Percentiles rank a stretch among this genome's conserved stretches.
Evolutionary conservation across 805 yeast genomes (phyloP).

Genomic region (Candida pseudofarinosa): DNA sequence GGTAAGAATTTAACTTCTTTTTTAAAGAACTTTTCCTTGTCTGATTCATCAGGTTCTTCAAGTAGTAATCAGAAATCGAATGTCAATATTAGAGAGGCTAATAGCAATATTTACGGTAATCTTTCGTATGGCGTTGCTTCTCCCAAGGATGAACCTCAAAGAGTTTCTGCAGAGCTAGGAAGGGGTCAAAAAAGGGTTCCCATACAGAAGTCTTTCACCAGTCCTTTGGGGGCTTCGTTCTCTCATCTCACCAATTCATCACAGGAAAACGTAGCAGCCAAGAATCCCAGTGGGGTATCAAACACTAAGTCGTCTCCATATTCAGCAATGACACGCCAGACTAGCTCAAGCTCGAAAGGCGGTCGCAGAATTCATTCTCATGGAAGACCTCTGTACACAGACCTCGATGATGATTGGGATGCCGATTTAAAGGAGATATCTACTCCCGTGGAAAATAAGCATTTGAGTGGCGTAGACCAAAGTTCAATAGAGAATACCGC

Average conservation of each 20-base stretch:
- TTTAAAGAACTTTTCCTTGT: slow-evolving; percentile 41
- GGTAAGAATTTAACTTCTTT: slow-evolving; percentile 56
- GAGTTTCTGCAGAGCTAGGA: slow-evolving; percentile 1
- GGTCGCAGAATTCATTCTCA: slow-evolving; percentile 12
- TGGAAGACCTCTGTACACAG: slow-evolving; percentile 46
- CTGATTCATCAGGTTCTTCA: slow-evolving; percentile 20
- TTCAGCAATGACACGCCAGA: slow-evolving; percentile 3
- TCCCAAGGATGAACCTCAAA: slow-evolving; percentile 4
- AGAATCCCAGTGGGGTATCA: not conserved
- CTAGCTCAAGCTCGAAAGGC: slow-evolving; percentile 6
- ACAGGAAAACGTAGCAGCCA: not conserved
- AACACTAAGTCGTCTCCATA: slow-evolving; percentile 1
- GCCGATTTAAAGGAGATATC: slow-evolving; percentile 51
- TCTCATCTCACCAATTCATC: slow-evolving; percentile 9
- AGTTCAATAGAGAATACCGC: slow-evolving; percentile 17
- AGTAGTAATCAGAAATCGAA: slow-evolving; percentile 7
- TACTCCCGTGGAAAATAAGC: slow-evolving; percentile 11
- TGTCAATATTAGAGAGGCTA: slow-evolving; percentile 22
- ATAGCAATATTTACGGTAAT: slow-evolving; percentile 37
- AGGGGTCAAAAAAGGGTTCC: slow-evolving; percentile 9
- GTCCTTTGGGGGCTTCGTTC: slow-evolving; percentile 13
- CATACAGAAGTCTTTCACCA: slow-evolving; percentile 13
- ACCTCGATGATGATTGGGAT: slow-evolving; percentile 91
- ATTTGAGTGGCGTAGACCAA: slow-evolving; percentile 21
- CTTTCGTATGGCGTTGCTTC: slow-evolving; percentile 20